Evolutionary conservation across 176 grass and related monocot genomes (phyloP).

Genomic region (Phyllostachys edulis): DNA sequence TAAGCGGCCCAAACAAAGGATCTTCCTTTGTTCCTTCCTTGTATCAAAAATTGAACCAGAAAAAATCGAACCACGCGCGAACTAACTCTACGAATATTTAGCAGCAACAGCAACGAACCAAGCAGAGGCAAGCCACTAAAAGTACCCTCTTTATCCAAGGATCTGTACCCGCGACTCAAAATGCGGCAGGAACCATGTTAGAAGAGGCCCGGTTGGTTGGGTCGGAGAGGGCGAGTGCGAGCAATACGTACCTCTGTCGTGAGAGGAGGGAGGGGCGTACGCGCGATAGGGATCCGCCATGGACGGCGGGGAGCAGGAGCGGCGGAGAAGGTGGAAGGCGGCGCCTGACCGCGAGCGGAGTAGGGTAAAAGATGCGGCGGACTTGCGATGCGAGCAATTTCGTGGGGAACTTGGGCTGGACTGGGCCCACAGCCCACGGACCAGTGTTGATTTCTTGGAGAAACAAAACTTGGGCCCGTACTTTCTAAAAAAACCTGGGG

Average conservation of each 20-base stretch:
- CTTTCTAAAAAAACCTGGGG: no score
- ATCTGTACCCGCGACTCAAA: not conserved
- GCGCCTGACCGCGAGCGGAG: not conserved
- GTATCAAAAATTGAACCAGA: not conserved
- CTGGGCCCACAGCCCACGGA: not conserved
- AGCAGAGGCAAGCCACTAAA: not conserved
- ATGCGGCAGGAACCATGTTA: not conserved
- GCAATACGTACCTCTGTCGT: conserved; percentile 35
- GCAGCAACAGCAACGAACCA: not conserved
- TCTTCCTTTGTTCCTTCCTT: not conserved
- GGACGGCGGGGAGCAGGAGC: not conserved
- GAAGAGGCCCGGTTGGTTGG: not conserved
- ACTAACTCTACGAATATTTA: not conserved
- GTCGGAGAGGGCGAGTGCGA: not conserved
- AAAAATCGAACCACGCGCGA: not conserved
- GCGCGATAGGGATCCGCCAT: conserved; percentile 54
- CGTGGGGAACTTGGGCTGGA: not conserved
- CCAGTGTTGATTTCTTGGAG: no score
- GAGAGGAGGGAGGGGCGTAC: conserved; percentile 19
- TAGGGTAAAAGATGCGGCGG: conserved; percentile 1
- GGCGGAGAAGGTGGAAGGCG: not conserved
- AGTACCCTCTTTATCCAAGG: not conserved
- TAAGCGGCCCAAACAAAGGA: not conserved
- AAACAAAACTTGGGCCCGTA: no score
- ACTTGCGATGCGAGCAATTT: not conserved